Evolutionary conservation across 2,329 filamentous ascomycete species (phyloP).

Genomic region (Alternaria postmessia): DNA sequence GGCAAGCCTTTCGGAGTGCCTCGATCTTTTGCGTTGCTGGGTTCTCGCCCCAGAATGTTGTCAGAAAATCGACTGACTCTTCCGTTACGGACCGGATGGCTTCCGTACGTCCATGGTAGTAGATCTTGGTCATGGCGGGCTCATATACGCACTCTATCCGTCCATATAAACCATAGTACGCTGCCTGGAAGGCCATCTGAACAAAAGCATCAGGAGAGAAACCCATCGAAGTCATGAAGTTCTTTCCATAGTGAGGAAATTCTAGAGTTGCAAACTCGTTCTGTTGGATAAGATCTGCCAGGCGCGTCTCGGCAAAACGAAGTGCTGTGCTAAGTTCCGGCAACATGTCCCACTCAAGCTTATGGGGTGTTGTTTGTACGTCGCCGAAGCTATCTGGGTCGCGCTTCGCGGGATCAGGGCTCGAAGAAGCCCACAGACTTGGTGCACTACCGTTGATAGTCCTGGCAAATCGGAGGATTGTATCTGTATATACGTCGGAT

Average conservation of each 20-base stretch:
- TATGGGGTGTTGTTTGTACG: constrained; percentile 91
- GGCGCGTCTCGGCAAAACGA: constrained; percentile 91
- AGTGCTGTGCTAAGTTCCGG: constrained; percentile 90
- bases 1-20: constrained; percentile 80
- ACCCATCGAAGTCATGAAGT: constrained; percentile 96
- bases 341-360: constrained; percentile 96
- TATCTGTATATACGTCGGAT: constrained; percentile 96
- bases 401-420: constrained; percentile 90
- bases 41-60: constrained; percentile 93
- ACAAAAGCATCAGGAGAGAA: constrained; percentile 98
- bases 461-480: constrained; percentile 91
- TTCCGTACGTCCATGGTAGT: constrained; percentile 91
- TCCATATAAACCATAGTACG: constrained; percentile 96
- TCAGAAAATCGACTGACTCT: constrained; percentile 87
- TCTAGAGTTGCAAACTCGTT: constrained; percentile 95
- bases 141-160: constrained; percentile 95
- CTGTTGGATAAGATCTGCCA: constrained; percentile 94
- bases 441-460: constrained; percentile 95
- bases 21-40: constrained; percentile 84
- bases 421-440: constrained; percentile 87
- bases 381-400: constrained; percentile 92
- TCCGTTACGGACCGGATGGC: constrained; percentile 86
- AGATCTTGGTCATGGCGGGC: constrained; percentile 97
- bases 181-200: constrained; percentile 98
- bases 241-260: constrained; percentile 90